phyloP scores from a whole-genome alignment of 202 grass and related monocot species.

The Setaria viridis region DNA sequence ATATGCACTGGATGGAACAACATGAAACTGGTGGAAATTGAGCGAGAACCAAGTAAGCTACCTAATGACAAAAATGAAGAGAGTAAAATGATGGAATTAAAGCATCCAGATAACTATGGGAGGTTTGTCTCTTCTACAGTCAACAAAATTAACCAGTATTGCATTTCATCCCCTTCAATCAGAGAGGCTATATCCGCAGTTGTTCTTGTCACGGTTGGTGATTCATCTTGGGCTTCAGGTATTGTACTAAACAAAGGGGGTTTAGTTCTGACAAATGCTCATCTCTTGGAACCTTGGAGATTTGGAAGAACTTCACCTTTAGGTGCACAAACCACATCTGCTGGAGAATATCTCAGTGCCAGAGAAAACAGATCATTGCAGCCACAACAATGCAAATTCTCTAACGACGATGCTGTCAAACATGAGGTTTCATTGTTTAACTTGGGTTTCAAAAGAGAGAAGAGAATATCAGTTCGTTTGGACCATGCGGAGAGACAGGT shows the following conservation, averaged over 20 bases:
- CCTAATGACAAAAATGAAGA: conserved; percentile 37
- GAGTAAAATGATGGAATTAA: conserved; percentile 37
- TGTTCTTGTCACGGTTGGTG: conserved; percentile 84
- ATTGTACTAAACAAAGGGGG: conserved; percentile 81
- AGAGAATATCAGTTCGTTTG: conserved; percentile 76
- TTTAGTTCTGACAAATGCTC: conserved; percentile 94
- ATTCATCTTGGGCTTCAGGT: conserved; percentile 93
- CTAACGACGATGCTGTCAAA: conserved; percentile 49
- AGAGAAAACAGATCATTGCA: conserved; percentile 40
- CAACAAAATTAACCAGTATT: conserved; percentile 33
- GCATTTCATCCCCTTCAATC: conserved; percentile 44
- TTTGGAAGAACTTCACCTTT: conserved; percentile 76
- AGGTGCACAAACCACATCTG: conserved; percentile 50
- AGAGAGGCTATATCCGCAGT: conserved; percentile 72
- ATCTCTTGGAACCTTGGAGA: conserved; percentile 98
- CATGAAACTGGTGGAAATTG: conserved; percentile 50
- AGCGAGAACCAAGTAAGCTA: conserved; percentile 41
- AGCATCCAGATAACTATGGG: conserved; percentile 18
- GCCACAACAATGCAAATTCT: conserved; percentile 42
- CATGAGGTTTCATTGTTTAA: conserved; percentile 55
- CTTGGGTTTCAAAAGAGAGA: conserved; percentile 65
- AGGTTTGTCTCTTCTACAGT: conserved; percentile 35
- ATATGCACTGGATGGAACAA: conserved; percentile 63
- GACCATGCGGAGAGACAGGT: conserved; percentile 60
- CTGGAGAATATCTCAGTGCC: conserved; percentile 27